Percentiles rank a stretch among this genome's conserved stretches.
These are phyloP conservation scores for Nicotiana undulata DNA, from an alignment of 257 asterid species.

Conservation along the genomic window DNA sequence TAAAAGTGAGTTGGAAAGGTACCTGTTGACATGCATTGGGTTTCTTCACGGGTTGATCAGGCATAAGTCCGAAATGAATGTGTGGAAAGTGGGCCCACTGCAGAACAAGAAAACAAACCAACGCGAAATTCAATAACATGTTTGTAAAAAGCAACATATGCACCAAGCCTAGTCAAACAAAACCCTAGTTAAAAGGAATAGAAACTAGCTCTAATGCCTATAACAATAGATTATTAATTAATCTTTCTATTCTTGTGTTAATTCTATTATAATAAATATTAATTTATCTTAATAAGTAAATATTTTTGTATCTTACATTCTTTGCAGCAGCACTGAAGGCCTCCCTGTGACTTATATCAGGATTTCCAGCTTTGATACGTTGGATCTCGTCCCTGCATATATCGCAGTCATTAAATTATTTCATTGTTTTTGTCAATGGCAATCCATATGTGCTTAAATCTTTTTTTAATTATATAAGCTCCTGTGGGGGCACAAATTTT, in stretches of 20 bases:
- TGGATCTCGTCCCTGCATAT: slow-evolving; percentile 96
- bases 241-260: not conserved
- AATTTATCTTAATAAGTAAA: not conserved
- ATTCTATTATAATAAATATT: not conserved
- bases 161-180: slow-evolving; percentile 3
- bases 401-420: not conserved
- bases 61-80: slow-evolving; percentile 98
- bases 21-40: slow-evolving; percentile 93
- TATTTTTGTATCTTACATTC: slow-evolving; percentile 50
- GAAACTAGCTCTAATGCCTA: not conserved
- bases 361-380: slow-evolving; percentile 99
- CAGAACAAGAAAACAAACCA: slow-evolving; percentile 21
- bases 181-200: slow-evolving; percentile 13
- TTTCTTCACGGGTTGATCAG: slow-evolving; percentile 99
- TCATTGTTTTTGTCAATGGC: not conserved
- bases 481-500: too few relatives aligned
- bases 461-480: too few relatives aligned
- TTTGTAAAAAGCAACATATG: not conserved
- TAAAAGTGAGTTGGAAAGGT: not conserved
- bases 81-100: slow-evolving; percentile 99
- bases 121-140: slow-evolving; percentile 5
- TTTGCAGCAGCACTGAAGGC: slow-evolving; percentile 99
- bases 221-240: not conserved
- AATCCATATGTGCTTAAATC: not conserved
- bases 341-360: slow-evolving; percentile 99